Conservation (phyloP, 1,284 basidiomycete genomes). For the Takashimella tepidaria region DNA sequence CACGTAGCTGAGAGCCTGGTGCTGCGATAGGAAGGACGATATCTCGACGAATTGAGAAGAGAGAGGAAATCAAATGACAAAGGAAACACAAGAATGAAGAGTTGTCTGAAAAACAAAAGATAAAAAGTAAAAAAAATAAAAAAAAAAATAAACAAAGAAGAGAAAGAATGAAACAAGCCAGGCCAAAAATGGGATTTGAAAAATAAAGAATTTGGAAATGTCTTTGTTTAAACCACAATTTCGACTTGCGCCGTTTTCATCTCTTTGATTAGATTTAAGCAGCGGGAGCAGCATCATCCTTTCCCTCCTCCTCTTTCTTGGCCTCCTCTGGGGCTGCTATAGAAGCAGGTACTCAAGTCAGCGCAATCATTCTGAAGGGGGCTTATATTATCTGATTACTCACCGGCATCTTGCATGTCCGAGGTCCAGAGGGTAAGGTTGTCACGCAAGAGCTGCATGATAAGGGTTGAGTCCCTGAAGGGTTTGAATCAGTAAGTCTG, state of each 20-base stretch:
- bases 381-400: conserved; percentile 2
- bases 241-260: neutral
- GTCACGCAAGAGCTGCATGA: conserved; percentile 98
- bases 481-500: conserved; percentile 12
- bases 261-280: conserved; percentile 23
- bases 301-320: conserved; percentile 39
- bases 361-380: neutral
- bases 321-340: conserved; percentile 14
- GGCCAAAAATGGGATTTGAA: too few species aligned
- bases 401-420: conserved; percentile 63
- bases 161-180: too few species aligned
- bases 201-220: too few species aligned
- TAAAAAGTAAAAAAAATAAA: too few species aligned
- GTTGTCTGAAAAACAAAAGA: neutral
- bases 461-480: conserved; percentile 75
- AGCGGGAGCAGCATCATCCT: conserved; percentile 38
- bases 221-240: neutral
- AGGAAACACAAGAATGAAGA: neutral
- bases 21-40: neutral
- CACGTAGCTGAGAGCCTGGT: neutral
- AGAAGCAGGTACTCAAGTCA: neutral
- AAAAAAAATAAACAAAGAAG: neutral
- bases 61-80: too few species aligned
- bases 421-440: conserved; percentile 98
- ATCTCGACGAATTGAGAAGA: neutral